Conservation (phyloP, 2,329 filamentous ascomycete species). For the Diaporthe eres region DNA sequence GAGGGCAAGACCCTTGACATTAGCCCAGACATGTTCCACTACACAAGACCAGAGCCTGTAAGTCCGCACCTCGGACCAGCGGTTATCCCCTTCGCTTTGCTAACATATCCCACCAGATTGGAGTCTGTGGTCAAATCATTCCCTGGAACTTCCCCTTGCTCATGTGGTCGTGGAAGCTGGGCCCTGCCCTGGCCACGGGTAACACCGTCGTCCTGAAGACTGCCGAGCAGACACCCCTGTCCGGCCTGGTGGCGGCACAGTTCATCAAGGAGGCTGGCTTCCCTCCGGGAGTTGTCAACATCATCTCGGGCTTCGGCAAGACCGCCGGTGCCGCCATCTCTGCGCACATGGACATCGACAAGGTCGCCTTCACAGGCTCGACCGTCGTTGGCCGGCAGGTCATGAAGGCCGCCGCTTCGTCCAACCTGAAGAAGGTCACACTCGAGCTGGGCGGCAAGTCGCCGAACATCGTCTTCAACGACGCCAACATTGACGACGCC, state of each 20-base stretch:
- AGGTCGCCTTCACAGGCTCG: conserved; percentile 82
- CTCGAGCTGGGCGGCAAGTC: conserved; percentile 86
- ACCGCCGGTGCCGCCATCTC: conserved; percentile 77
- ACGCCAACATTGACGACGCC: conserved; percentile 82
- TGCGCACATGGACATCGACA: conserved; percentile 75
- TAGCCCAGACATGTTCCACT: conserved; percentile 83
- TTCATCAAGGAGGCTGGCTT: conserved; percentile 80
- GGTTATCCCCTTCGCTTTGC: not conserved
- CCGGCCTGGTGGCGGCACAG: conserved; percentile 71
- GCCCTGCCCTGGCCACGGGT: conserved; percentile 73
- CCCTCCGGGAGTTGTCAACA: conserved; percentile 80
- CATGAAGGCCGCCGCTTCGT: conserved; percentile 83
- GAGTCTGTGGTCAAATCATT: conserved; percentile 86
- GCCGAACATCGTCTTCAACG: conserved; percentile 84
- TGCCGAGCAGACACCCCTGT: conserved; percentile 73
- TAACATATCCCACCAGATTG: conserved; percentile 60
- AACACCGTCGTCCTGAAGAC: conserved; percentile 74
- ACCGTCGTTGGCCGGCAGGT: conserved; percentile 76
- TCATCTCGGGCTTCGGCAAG: conserved; percentile 77
- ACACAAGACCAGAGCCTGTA: conserved; percentile 83
- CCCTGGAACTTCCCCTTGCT: conserved; percentile 82
- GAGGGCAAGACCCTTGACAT: conserved; percentile 89
- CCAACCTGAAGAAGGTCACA: conserved; percentile 87
- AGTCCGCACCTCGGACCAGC: conserved; percentile 45
- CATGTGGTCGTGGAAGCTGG: conserved; percentile 82